These are phyloP conservation scores for Plantago elongata DNA, from an alignment of 257 asterid species.

Conservation along the genomic window DNA sequence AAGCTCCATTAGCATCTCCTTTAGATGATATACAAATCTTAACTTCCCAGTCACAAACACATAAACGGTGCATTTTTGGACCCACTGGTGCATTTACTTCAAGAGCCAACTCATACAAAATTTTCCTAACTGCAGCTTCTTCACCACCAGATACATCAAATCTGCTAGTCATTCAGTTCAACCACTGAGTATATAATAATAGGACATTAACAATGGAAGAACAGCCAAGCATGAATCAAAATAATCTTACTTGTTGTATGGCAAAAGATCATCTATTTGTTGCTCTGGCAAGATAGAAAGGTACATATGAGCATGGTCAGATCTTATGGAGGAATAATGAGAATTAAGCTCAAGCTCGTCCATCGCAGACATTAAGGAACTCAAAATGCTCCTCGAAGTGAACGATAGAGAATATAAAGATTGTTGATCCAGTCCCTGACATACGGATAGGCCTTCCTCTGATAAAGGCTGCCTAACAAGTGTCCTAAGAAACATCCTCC, in stretches of 20 bases:
- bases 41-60: slow-evolving; percentile 93
- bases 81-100: slow-evolving; percentile 76
- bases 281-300: slow-evolving; percentile 82
- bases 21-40: slow-evolving; percentile 88
- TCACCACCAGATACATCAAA: slow-evolving; percentile 42
- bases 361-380: slow-evolving; percentile 85
- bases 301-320: slow-evolving; percentile 97
- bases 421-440: slow-evolving; percentile 60
- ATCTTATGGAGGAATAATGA: slow-evolving; percentile 73
- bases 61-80: slow-evolving; percentile 89
- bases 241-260: slow-evolving; percentile 64
- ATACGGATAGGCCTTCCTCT: slow-evolving; percentile 58
- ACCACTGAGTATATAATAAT: slow-evolving; percentile 2
- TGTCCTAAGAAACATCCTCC: slow-evolving; percentile 88
- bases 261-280: slow-evolving; percentile 75
- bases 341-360: slow-evolving; percentile 96
- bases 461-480: slow-evolving; percentile 89
- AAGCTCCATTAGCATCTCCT: slow-evolving; percentile 92
- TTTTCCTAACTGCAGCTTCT: slow-evolving; percentile 64
- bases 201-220: slow-evolving; percentile 4
- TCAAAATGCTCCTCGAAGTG: slow-evolving; percentile 89
- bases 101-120: slow-evolving; percentile 59
- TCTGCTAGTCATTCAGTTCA: slow-evolving; percentile 41
- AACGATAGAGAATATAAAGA: slow-evolving; percentile 57
- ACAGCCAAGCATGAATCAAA: slow-evolving; percentile 11